Conservation (phyloP, 2,329 filamentous ascomycete species). For the Trichophyton mentagrophytes region DNA sequence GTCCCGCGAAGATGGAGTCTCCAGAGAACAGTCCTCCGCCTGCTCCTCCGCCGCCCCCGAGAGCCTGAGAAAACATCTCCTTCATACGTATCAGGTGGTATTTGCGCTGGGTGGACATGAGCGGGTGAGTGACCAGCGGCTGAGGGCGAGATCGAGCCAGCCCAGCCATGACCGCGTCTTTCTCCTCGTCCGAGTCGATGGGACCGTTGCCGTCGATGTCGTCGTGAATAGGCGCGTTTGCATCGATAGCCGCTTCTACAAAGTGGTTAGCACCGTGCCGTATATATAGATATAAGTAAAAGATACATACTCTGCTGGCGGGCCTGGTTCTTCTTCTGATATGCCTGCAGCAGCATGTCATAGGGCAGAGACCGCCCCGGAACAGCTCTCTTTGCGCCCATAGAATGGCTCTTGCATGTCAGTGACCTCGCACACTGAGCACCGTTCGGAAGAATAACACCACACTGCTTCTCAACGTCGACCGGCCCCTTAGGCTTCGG, state of each 20-base stretch:
- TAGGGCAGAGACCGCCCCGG: conserved; percentile 79
- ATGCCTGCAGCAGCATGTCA: conserved; percentile 76
- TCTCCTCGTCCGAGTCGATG: conserved; percentile 91
- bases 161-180: conserved; percentile 65
- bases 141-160: conserved; percentile 62
- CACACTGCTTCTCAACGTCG: conserved; percentile 87
- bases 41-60: conserved; percentile 38
- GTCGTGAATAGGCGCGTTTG: conserved; percentile 79
- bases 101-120: conserved; percentile 39
- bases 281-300: conserved; percentile 11
- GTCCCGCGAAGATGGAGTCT: conserved; percentile 21
- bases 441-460: conserved; percentile 73
- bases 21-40: conserved; percentile 34
- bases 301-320: conserved; percentile 73
- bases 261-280: neutral
- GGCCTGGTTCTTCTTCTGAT: conserved; percentile 97
- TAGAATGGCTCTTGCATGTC: conserved; percentile 89
- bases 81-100: conserved; percentile 52
- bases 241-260: conserved; percentile 81
- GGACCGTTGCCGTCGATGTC: conserved; percentile 69
- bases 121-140: conserved; percentile 55
- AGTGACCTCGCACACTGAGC: conserved; percentile 76
- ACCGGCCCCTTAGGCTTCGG: conserved; percentile 84
- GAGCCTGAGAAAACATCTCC: conserved; percentile 48
- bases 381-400: conserved; percentile 85